Conservation (phyloP, 2,329 filamentous ascomycete species). For the Endoconidiophora laricicola region DNA sequence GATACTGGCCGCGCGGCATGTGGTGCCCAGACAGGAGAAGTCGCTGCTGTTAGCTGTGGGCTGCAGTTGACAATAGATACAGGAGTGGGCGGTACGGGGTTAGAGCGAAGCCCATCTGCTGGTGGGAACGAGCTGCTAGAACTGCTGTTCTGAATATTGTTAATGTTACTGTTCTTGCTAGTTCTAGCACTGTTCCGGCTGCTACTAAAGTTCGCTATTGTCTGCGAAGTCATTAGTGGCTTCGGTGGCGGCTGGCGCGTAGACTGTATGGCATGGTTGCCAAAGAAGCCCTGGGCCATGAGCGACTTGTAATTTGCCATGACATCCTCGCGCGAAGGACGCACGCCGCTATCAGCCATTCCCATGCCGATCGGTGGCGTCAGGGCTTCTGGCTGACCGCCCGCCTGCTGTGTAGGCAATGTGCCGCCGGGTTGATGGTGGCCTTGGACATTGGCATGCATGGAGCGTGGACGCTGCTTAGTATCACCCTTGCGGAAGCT, state of each 20-base stretch:
- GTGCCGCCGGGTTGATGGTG: background rate
- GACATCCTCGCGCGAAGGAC: constrained; percentile 29
- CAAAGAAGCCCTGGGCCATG: constrained; percentile 41
- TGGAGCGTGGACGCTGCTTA: constrained; percentile 10
- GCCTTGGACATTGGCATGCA: constrained; percentile 6
- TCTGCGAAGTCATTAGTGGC: constrained; percentile 10
- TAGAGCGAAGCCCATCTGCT: constrained; percentile 9
- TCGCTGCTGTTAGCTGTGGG: constrained; percentile 14
- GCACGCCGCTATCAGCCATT: constrained; percentile 5
- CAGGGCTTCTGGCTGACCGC: background rate
- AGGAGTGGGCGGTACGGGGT: constrained; percentile 12
- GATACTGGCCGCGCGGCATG: constrained; percentile 14
- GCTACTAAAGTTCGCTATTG: constrained; percentile 10
- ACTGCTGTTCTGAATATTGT: too few relatives aligned
- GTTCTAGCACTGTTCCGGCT: background rate
- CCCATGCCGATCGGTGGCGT: constrained; percentile 8
- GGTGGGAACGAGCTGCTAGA: constrained; percentile 1
- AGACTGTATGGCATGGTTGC: constrained; percentile 39
- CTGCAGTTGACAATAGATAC: constrained; percentile 8
- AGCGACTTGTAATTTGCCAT: constrained; percentile 39
- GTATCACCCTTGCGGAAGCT: constrained; percentile 15
- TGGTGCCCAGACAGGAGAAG: constrained; percentile 12
- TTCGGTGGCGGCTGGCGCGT: constrained; percentile 29
- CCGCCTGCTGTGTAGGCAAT: background rate
- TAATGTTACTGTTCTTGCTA: background rate